Evolutionary conservation across 2,329 filamentous ascomycete genomes (phyloP).

Genomic region (Diplodia sapinea): DNA sequence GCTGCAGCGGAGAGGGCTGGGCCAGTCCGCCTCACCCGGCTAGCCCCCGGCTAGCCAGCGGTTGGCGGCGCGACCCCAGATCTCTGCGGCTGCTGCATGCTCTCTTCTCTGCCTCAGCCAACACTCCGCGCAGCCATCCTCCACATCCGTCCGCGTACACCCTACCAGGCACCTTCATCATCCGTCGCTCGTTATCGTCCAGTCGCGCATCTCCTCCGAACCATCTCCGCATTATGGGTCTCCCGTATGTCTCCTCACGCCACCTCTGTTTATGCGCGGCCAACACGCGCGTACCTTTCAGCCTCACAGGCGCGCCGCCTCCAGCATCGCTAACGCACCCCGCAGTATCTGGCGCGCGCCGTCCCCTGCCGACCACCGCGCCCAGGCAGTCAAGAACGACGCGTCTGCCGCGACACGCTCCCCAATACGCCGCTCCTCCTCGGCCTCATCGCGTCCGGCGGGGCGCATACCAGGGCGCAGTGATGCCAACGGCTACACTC

Average conservation of each 20-base stretch:
- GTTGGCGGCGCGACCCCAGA: slow-evolving; percentile 36
- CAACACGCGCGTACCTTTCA: slow-evolving; percentile 32
- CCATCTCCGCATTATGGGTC: slow-evolving; percentile 51
- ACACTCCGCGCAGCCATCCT: slow-evolving; percentile 23
- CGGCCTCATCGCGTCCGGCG: slow-evolving; percentile 23
- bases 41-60: slow-evolving; percentile 27
- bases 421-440: slow-evolving; percentile 60
- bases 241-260: slow-evolving; percentile 51
- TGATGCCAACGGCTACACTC: slow-evolving; percentile 29
- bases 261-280: slow-evolving; percentile 26
- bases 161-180: slow-evolving; percentile 33
- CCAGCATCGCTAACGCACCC: slow-evolving; percentile 21
- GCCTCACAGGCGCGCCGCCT: slow-evolving; percentile 32
- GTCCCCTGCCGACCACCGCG: slow-evolving; percentile 48
- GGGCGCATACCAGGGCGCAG: slow-evolving; percentile 11
- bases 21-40: slow-evolving; percentile 30
- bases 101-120: slow-evolving; percentile 25
- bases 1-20: neutral
- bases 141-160: slow-evolving; percentile 17
- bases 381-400: slow-evolving; percentile 57
- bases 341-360: slow-evolving; percentile 62
- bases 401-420: slow-evolving; percentile 60
- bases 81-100: slow-evolving; percentile 33
- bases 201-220: slow-evolving; percentile 30
- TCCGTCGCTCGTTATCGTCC: slow-evolving; percentile 33